Conservation (phyloP, 306 rosid genomes). For the Cucurbita moschata region DNA sequence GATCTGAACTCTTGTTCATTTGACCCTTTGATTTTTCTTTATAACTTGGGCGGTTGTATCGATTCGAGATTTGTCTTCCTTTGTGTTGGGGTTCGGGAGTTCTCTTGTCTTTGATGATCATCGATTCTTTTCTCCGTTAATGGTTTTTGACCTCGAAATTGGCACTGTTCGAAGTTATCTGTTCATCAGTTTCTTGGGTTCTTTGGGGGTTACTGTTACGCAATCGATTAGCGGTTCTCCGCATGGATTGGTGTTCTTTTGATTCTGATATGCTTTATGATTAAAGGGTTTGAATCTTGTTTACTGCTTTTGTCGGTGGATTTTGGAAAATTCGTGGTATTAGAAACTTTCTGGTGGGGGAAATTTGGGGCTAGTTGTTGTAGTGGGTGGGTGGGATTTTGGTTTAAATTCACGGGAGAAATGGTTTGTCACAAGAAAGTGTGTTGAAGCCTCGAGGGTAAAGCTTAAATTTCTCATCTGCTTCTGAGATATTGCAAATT, state of each 20-base stretch:
- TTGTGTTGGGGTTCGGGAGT: conserved; percentile 6
- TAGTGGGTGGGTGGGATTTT: conserved; percentile 27
- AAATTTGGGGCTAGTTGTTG: neutral
- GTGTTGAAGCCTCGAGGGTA: conserved; percentile 4
- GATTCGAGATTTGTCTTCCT: conserved; percentile 12
- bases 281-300: neutral
- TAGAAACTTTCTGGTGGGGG: neutral
- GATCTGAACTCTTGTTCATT: conserved; percentile 6
- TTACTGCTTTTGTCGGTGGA: neutral
- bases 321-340: conserved; percentile 2
- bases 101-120: neutral
- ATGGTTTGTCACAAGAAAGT: conserved; percentile 29
- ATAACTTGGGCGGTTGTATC: neutral
- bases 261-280: neutral
- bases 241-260: conserved; percentile 4
- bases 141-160: conserved; percentile 11
- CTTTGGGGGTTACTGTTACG: too few relatives aligned
- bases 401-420: conserved; percentile 32
- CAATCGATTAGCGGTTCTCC: too few relatives aligned
- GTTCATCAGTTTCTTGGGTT: neutral
- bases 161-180: conserved; percentile 6
- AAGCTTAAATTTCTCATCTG: conserved; percentile 21
- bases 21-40: conserved; percentile 5
- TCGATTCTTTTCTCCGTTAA: conserved; percentile 8
- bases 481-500: conserved; percentile 9